Evolutionary conservation across 2,329 filamentous ascomycete genomes (phyloP), one percentile per base, ranked within the genome.

Genomic region (Cercospora janseana): DNA sequence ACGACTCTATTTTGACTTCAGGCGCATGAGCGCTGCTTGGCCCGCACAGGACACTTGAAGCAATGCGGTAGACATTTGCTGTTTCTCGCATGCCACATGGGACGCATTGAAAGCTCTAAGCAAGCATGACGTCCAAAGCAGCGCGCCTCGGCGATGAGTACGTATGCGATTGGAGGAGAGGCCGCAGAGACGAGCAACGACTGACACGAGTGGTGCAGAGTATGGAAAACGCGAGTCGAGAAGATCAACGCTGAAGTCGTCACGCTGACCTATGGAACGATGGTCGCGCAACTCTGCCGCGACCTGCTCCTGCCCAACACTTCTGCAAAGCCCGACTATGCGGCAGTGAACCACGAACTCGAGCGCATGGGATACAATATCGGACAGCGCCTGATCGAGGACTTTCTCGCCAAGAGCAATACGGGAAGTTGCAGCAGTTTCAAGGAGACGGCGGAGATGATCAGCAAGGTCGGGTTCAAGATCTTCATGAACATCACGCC

Each of bases 351-450:
- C 75, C 90, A 92, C 70, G 93, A 98, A 70, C 80, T 98, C 35
- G 93, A 98, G 68, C 94, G 92, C 74, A 98, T 98, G 93, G 93
- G 93, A 48, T 96, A 97, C 75, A 97, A 97, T 66, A 98, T 98
- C 58, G 93, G 93, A 21, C 78, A 97, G 66, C 87, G 93, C 28
- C 74, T 98, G 59, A 96, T 98, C 61, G 93, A 98, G 64, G 93
- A 98, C 72, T 98, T 96, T 66, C 82, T 98, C 13, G 93, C 93
- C 63, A 97, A 96, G 71, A 93, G 90, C 4, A 92, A 89, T 62
- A 89, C 87, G 2, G 88, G 89, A 61, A 81, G 90, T 58, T 98
- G 93, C 71, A 79, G 82, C 61, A 97, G 93, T 73, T 96, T 98
- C 67, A 81, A 88, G 52, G 93, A 98, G 70, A 97, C 93, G 5